Evolutionary conservation across 768 basidiomycete genomes (phyloP).

Genomic region (Trichaptum fuscoviolaceum): DNA sequence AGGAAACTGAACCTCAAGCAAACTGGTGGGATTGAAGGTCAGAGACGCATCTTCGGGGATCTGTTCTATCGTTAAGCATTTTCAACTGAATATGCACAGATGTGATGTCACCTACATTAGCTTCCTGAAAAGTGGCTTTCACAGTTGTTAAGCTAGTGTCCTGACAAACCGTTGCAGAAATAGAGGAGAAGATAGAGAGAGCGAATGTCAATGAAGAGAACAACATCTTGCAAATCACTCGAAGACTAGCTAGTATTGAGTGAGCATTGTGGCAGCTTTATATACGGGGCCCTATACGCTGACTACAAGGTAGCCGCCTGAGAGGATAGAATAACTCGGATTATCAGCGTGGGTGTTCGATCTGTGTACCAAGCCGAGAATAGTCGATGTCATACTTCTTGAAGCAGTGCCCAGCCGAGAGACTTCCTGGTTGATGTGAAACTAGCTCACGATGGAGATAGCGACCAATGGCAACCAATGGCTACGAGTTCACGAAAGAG

Average conservation of each 20-base stretch:
- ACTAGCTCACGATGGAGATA: not conserved
- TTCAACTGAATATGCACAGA: not conserved
- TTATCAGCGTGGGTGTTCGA: not conserved
- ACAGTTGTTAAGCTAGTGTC: constrained; percentile 26
- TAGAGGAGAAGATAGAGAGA: not conserved
- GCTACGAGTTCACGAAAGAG: not conserved
- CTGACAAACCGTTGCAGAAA: constrained; percentile 16
- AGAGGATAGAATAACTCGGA: not conserved
- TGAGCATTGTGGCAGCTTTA: not conserved
- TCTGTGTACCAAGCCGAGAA: not conserved
- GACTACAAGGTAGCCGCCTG: not conserved
- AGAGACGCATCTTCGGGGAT: constrained; percentile 28
- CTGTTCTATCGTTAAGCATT: constrained; percentile 15
- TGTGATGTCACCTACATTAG: constrained; percentile 19
- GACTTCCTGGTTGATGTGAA: not conserved
- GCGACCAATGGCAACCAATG: not conserved
- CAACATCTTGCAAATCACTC: not conserved
- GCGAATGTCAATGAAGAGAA: not conserved
- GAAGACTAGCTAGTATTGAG: not conserved
- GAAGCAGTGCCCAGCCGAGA: not conserved
- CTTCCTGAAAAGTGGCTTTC: constrained; percentile 24
- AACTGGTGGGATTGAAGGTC: constrained; percentile 28
- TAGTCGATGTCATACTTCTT: not conserved
- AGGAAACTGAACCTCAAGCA: constrained; percentile 33
- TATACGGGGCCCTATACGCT: not conserved